Percentiles rank a stretch among this genome's conserved stretches.
These are phyloP conservation scores for Suhomyces terraborum DNA, from an alignment of 1,139 yeast species.

Conservation along the genomic window DNA sequence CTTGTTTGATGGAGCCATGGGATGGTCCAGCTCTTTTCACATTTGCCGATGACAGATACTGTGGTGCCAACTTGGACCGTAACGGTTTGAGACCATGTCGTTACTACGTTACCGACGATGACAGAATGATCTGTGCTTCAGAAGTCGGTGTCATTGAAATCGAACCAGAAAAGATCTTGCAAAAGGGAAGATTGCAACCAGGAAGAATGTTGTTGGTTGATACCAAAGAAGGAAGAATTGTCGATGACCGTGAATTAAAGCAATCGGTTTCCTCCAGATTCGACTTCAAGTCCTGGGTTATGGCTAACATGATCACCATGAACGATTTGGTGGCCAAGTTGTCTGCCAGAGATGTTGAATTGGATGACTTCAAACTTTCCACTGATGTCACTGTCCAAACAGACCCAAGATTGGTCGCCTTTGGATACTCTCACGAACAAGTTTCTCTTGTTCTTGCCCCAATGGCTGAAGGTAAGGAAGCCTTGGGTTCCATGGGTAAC, in stretches of 20 bases:
- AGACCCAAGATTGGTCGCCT: constrained; percentile 82
- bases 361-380: constrained; percentile 17
- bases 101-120: constrained; percentile 92
- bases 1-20: constrained; percentile 99
- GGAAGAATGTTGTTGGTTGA: constrained; percentile 96
- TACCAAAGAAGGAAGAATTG: constrained; percentile 88
- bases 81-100: constrained; percentile 98
- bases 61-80: constrained; percentile 97
- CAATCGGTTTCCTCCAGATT: constrained; percentile 76
- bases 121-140: constrained; percentile 95
- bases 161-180: constrained; percentile 77
- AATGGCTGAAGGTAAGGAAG: constrained; percentile 96
- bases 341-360: constrained; percentile 46
- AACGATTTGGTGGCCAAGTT: constrained; percentile 70
- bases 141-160: constrained; percentile 97
- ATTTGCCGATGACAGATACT: constrained; percentile 95
- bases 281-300: constrained; percentile 93
- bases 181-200: constrained; percentile 93
- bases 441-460: constrained; percentile 81
- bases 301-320: constrained; percentile 81
- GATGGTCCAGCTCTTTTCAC: constrained; percentile 98
- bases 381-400: constrained; percentile 56
- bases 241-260: constrained; percentile 89
- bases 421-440: constrained; percentile 93
- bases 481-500: constrained; percentile 98